Evolutionary conservation across 257 asterid species (phyloP).

Genomic region (Solanum chilense): DNA sequence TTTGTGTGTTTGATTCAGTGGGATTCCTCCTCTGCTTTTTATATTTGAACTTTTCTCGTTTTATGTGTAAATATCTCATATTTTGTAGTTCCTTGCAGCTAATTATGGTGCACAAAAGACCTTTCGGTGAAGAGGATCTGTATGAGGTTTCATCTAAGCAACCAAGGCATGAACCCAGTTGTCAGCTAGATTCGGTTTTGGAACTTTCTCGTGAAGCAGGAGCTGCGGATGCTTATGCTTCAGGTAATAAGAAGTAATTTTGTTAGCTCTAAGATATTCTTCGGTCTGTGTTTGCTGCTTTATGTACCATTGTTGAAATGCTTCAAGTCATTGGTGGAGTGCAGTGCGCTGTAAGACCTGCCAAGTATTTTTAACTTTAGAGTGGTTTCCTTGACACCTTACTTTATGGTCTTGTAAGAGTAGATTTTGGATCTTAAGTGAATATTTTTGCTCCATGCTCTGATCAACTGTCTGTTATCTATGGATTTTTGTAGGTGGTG

Average conservation of each 20-base stretch:
- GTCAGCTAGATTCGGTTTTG: constrained; percentile 5
- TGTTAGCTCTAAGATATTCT: not conserved
- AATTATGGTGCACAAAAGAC: constrained; percentile 61
- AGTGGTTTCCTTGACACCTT: not conserved
- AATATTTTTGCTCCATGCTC: not conserved
- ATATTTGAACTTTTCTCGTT: not conserved
- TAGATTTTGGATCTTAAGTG: not conserved
- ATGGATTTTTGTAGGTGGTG: not conserved
- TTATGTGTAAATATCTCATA: not conserved
- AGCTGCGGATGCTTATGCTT: constrained; percentile 2
- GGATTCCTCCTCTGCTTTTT: not conserved
- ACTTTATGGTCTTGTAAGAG: not conserved
- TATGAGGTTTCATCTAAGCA: constrained; percentile 55
- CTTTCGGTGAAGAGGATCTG: constrained; percentile 36
- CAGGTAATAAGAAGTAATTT: constrained; percentile 19
- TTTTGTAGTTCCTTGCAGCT: not conserved
- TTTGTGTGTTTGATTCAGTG: not conserved
- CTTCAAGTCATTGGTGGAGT: not conserved
- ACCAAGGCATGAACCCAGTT: constrained; percentile 29
- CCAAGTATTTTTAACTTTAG: not conserved
- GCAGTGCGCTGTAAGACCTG: not conserved
- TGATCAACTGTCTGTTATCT: not conserved
- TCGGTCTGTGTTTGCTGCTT: not conserved
- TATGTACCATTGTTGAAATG: not conserved
- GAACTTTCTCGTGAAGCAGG: constrained; percentile 17